Evolutionary conservation across 202 grass and related monocot genomes (phyloP).

Genomic region (Musa balbisiana): DNA sequence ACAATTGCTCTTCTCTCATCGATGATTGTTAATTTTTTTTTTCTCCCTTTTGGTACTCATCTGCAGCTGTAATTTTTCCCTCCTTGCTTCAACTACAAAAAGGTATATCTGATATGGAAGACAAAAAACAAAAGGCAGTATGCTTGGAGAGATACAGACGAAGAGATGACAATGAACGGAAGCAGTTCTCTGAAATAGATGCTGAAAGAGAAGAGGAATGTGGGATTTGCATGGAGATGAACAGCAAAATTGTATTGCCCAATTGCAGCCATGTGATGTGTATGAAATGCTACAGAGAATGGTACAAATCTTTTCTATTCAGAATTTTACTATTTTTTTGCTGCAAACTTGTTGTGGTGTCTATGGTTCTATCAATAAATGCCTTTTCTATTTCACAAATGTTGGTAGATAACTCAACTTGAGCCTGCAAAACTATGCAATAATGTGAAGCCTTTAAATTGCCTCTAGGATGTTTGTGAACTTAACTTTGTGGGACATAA

Average conservation of each 20-base stretch:
- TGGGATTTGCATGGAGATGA: conserved; percentile 92
- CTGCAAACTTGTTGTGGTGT: neutral
- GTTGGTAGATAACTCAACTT: no score
- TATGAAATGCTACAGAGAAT: conserved; percentile 85
- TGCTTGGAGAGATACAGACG: conserved; percentile 59
- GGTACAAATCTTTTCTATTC: conserved; percentile 30
- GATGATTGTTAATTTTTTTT: neutral
- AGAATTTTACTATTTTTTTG: neutral
- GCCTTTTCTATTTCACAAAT: no score
- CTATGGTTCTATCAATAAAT: neutral
- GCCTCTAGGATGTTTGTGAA: no score
- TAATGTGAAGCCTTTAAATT: no score
- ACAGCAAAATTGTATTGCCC: conserved; percentile 69
- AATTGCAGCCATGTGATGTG: conserved; percentile 87
- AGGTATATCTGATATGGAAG: conserved; percentile 74
- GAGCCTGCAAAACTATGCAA: no score
- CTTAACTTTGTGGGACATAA: no score
- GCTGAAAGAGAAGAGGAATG: conserved; percentile 92
- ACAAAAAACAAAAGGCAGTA: conserved; percentile 71
- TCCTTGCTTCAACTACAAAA: conserved; percentile 76
- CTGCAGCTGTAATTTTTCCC: conserved; percentile 82
- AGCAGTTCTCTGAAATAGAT: conserved; percentile 65
- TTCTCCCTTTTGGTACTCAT: neutral
- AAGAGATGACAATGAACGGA: conserved; percentile 60
- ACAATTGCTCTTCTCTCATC: neutral